Evolutionary conservation across 805 yeast species (phyloP).

Genomic region (Kregervanrija delftensis): DNA sequence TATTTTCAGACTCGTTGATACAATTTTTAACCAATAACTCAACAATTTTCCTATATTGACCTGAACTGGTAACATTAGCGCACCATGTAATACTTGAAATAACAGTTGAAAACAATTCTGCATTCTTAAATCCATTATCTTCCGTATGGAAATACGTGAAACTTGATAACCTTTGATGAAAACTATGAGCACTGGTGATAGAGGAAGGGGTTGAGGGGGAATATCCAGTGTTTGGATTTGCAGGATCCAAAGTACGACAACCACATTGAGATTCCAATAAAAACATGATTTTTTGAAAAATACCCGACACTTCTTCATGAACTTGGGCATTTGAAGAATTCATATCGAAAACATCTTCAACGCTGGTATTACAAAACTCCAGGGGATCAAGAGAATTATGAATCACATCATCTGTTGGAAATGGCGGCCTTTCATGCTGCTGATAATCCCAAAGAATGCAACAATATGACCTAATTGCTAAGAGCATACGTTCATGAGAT

Average conservation of each 20-base stretch:
- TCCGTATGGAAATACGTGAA: constrained; percentile 30
- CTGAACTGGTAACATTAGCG: constrained; percentile 21
- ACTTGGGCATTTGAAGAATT: constrained; percentile 40
- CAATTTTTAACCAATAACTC: constrained; percentile 76
- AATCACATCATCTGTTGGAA: constrained; percentile 55
- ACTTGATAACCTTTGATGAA: constrained; percentile 33
- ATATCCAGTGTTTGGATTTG: constrained; percentile 1
- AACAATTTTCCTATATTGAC: constrained; percentile 53
- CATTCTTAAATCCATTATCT: constrained; percentile 28
- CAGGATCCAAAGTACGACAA: constrained; percentile 20
- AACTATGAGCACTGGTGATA: constrained; percentile 17
- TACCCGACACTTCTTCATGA: constrained; percentile 67
- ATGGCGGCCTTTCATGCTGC: constrained; percentile 54
- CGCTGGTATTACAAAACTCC: constrained; percentile 23
- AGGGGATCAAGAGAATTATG: constrained; percentile 28
- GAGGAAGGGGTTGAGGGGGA: constrained; percentile 15
- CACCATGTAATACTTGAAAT: constrained; percentile 75
- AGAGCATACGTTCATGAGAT: constrained; percentile 61
- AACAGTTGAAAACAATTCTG: constrained; percentile 61
- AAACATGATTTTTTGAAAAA: constrained; percentile 47
- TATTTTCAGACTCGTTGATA: constrained; percentile 55
- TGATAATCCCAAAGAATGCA: constrained; percentile 62
- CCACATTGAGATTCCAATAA: constrained; percentile 59
- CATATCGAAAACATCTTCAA: constrained; percentile 36
- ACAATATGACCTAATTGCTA: constrained; percentile 66